Evolutionary conservation across 1,139 yeast genomes (phyloP).

Genomic region (Taiozyma sp.): DNA sequence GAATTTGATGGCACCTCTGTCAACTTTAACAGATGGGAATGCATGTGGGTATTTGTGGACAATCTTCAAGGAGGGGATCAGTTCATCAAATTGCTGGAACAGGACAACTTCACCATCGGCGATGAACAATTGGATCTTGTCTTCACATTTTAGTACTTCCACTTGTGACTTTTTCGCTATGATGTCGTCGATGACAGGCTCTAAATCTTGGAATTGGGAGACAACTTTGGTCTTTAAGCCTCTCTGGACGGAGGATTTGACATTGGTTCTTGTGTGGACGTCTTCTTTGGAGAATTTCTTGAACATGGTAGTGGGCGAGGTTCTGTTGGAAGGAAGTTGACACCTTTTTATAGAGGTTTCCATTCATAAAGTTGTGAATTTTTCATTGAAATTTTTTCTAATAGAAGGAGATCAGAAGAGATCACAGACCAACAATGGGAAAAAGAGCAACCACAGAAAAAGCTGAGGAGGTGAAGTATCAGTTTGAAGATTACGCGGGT

Average conservation of each 20-base stretch:
- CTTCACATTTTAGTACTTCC: slow-evolving; percentile 82
- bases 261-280: slow-evolving; percentile 84
- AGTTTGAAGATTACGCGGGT: no score
- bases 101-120: slow-evolving; percentile 71
- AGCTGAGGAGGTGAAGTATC: no score
- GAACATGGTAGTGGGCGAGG: slow-evolving; percentile 12
- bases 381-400: background rate
- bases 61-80: slow-evolving; percentile 70
- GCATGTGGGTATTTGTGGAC: slow-evolving; percentile 81
- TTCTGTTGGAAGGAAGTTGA: background rate
- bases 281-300: slow-evolving; percentile 70
- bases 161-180: slow-evolving; percentile 92
- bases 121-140: slow-evolving; percentile 74
- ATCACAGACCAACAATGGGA: background rate
- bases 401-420: background rate
- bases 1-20: slow-evolving; percentile 94
- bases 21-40: slow-evolving; percentile 87
- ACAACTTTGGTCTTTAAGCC: slow-evolving; percentile 72
- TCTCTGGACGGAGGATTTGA: slow-evolving; percentile 90
- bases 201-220: slow-evolving; percentile 66
- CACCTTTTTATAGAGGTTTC: background rate
- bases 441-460: no score
- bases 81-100: slow-evolving; percentile 81
- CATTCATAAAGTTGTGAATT: background rate
- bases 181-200: slow-evolving; percentile 70